Evolutionary conservation across 139 green algal species (phyloP), one percentile per base, ranked within the genome.

Genomic region (Ettlia oleoabundans): DNA sequence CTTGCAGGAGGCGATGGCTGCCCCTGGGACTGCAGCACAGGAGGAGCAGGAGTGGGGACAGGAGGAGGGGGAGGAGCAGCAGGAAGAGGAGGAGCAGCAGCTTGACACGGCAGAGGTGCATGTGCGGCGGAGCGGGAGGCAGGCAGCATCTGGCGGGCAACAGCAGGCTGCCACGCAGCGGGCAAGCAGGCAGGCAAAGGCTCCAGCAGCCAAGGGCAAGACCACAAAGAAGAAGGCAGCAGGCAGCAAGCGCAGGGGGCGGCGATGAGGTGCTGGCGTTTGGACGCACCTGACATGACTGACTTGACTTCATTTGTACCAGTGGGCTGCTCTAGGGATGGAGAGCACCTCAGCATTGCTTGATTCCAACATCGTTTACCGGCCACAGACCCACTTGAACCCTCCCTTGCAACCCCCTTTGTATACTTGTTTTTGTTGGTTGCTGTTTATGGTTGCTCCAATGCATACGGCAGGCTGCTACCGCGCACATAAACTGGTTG

Each of bases 1-100:
- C 18, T 38, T 81, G 75, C 55, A 47, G 19, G 33, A 82, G 3
- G 76, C n/a, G n/a, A 41, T 81, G 58, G 38, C 40, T 40, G 78
- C 15, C 0, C 63, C 33, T 32, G 62, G 24, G 22, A 72, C 4
- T 38, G 40, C 38, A 22, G 40, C 64, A 26, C 6, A 84, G 73
- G 1, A 64, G 42, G 26, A 51, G 41, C 8, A 70, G 35, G 65
- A 80, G 37, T 28, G 63, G 43, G 43, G 37, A 35, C 6, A 42
- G 35, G 9, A 77, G 70, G 2, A 64, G n/a, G 4, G 22, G 43
- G 1, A 41, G n/a, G n/a, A 30, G 15, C 13, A 2, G 42, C 26
- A 64, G 3, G 70, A 58, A 4, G 30, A 63, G 2, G 42, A 77
- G 69, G 22, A 42, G n/a, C 26, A 62, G 13, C 42, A 41, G 43